phyloP scores from a whole-genome alignment of 1,139 yeast species.

The Sugiyamaella castrensis region DNA sequence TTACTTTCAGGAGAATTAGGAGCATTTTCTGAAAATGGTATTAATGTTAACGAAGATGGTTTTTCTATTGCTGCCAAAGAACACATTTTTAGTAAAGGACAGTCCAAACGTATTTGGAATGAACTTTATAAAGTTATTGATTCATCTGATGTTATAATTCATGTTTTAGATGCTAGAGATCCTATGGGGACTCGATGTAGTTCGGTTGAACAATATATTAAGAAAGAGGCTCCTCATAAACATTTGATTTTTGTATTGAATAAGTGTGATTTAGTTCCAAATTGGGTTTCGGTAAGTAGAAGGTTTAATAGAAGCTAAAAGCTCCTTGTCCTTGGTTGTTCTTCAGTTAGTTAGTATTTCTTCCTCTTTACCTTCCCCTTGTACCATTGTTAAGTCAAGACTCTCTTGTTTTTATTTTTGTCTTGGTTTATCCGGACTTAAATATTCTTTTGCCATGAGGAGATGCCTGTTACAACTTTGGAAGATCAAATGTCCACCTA shows the following conservation, averaged over 20 bases:
- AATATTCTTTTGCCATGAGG: conserved; percentile 25
- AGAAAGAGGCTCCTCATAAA: conserved; percentile 93
- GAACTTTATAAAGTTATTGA: conserved; percentile 95
- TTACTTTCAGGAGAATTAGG: conserved; percentile 62
- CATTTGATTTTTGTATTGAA: conserved; percentile 91
- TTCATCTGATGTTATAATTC: conserved; percentile 95
- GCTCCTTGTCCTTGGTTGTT: conserved; percentile 13
- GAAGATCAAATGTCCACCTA: conserved; percentile 70
- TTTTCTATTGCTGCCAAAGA: conserved; percentile 90
- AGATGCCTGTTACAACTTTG: conserved; percentile 93
- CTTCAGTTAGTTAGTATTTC: conserved; percentile 15
- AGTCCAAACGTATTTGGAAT: conserved; percentile 98
- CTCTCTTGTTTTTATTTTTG: conserved; percentile 35
- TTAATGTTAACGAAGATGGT: conserved; percentile 65
- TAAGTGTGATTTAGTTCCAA: conserved; percentile 97
- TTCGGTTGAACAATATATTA: conserved; percentile 88
- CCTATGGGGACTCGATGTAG: conserved; percentile 95
- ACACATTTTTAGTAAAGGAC: conserved; percentile 94
- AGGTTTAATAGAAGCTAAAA: too few relatives aligned
- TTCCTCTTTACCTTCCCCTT: too few relatives aligned
- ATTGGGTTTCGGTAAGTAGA: conserved; percentile 97
- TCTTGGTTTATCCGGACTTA: neutral
- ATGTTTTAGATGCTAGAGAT: conserved; percentile 95
- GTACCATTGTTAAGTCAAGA: conserved; percentile 46
- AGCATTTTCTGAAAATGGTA: conserved; percentile 57